Percentiles rank a stretch among this genome's conserved stretches.
phyloP scores from a whole-genome alignment of 305 asterid species.

The Rubia peregrina region DNA sequence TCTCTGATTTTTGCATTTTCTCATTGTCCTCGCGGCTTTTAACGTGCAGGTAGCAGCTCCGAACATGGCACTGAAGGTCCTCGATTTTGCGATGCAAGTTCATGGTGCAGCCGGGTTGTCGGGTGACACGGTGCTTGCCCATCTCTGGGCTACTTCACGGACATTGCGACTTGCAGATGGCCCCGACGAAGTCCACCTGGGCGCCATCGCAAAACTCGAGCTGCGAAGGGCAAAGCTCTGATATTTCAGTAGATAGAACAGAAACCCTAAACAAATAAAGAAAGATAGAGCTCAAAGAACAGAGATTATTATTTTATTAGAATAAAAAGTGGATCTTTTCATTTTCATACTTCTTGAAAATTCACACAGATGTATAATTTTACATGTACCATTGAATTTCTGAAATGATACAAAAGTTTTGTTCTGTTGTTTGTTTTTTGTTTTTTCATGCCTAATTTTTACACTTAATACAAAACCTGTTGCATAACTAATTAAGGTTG shows the following conservation, averaged over 20 bases:
- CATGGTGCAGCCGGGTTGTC: conserved; percentile 95
- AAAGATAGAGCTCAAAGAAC: too few relatives aligned
- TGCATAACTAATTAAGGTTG: neutral
- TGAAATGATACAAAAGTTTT: neutral
- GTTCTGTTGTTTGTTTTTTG: neutral
- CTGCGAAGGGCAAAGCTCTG: conserved; percentile 69
- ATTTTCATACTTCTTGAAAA: neutral
- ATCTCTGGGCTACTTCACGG: conserved; percentile 84
- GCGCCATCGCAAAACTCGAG: conserved; percentile 79
- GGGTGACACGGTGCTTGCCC: conserved; percentile 73
- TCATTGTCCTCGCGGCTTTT: neutral
- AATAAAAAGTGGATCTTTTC: neutral
- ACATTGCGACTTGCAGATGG: conserved; percentile 92
- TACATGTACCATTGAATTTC: neutral
- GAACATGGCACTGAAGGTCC: conserved; percentile 77
- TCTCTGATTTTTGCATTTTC: neutral
- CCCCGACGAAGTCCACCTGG: conserved; percentile 96
- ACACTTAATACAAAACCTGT: neutral
- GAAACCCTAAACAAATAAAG: neutral
- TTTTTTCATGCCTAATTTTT: neutral
- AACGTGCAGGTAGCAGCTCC: conserved; percentile 74
- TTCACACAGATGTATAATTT: neutral
- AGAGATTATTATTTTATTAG: too few relatives aligned
- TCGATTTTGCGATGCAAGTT: conserved; percentile 93
- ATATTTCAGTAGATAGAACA: conserved; percentile 7